These are phyloP conservation scores for Trichoderma hamatum DNA, from an alignment of 2,329 filamentous ascomycete genomes.

Conservation along the genomic window DNA sequence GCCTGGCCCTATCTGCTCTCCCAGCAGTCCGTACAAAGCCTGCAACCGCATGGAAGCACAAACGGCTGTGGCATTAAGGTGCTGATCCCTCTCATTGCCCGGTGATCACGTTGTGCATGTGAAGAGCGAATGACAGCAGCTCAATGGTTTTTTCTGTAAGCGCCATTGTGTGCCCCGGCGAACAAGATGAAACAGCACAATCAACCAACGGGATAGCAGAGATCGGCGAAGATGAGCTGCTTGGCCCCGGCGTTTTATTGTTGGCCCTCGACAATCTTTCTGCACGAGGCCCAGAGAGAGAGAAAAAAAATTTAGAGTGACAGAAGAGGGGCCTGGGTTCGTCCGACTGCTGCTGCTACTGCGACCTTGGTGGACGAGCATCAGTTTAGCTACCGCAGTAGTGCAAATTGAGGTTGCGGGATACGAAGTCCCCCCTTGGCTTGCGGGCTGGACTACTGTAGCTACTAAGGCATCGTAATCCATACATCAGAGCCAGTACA, in stretches of 20 bases:
- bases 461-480: constrained; percentile 6
- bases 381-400: not conserved
- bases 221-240: constrained; percentile 21
- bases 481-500: not conserved
- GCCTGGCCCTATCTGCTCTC: not conserved
- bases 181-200: constrained; percentile 23
- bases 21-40: not conserved
- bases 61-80: constrained; percentile 19
- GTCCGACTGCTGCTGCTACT: constrained; percentile 3
- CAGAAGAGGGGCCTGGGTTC: constrained; percentile 8
- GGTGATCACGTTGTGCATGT: constrained; percentile 23
- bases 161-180: constrained; percentile 18
- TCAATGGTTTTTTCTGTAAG: constrained; percentile 13
- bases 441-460: constrained; percentile 8
- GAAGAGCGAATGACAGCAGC: constrained; percentile 8
- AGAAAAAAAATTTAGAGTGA: not conserved
- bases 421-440: constrained; percentile 18
- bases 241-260: constrained; percentile 11
- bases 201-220: constrained; percentile 19
- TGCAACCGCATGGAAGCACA: not conserved
- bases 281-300: not conserved
- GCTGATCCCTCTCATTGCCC: constrained; percentile 24
- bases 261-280: not conserved
- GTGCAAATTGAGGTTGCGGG: constrained; percentile 4
- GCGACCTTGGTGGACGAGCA: constrained; percentile 8